Conservation (phyloP, 352 stramenopile species). For the Aphanomyces cochlioides region DNA sequence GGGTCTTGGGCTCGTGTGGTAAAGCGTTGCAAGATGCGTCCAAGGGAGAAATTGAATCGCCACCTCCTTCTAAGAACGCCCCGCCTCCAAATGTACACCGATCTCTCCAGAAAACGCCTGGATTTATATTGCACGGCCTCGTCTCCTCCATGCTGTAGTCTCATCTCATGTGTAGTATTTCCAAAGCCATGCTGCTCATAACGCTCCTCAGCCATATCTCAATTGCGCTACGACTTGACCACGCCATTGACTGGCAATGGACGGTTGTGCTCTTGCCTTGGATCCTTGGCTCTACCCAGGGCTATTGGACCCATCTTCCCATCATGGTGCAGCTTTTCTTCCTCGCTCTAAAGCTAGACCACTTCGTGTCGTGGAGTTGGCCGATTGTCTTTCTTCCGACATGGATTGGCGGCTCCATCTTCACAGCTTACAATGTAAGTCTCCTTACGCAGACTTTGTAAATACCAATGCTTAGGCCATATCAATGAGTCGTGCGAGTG, state of each 20-base stretch:
- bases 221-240: slow-evolving; percentile 10
- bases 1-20: background rate
- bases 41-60: background rate
- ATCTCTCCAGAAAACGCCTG: too few relatives aligned
- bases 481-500: background rate
- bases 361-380: slow-evolving; percentile 3
- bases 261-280: slow-evolving; percentile 15
- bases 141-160: too few relatives aligned
- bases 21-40: background rate
- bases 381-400: slow-evolving; percentile 8
- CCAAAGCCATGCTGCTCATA: background rate
- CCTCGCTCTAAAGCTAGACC: slow-evolving; percentile 10
- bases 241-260: slow-evolving; percentile 13
- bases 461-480: background rate
- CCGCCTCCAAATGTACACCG: too few relatives aligned
- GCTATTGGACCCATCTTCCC: background rate
- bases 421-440: too few relatives aligned
- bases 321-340: slow-evolving; percentile 17
- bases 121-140: too few relatives aligned
- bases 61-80: too few relatives aligned
- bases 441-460: too few relatives aligned
- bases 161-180: background rate
- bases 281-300: background rate
- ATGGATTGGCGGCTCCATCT: background rate
- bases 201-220: background rate